These are phyloP conservation scores for Rhizomucor miehei DNA, from an alignment of 371 early-diverging fungal species.

Conservation along the genomic window DNA sequence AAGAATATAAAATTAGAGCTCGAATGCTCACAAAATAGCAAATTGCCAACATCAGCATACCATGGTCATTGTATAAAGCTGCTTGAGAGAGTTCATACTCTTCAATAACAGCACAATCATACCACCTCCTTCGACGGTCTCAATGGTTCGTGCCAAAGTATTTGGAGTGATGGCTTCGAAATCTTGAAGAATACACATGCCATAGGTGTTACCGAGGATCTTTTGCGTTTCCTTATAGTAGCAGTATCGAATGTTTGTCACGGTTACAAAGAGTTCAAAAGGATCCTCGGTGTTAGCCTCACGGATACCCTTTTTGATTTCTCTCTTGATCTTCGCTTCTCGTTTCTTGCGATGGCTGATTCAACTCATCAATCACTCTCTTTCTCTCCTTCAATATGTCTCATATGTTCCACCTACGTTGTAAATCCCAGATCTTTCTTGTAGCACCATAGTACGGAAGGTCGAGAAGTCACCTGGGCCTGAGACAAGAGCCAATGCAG, in stretches of 20 bases:
- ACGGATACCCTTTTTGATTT: conserved; percentile 85
- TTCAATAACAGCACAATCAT: conserved; percentile 92
- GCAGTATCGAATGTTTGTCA: conserved; percentile 94
- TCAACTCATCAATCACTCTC: no score
- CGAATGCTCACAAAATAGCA: background rate
- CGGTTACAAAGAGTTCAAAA: conserved; percentile 93
- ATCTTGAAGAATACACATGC: conserved; percentile 99
- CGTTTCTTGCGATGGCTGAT: conserved; percentile 92
- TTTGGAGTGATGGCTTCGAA: conserved; percentile 99
- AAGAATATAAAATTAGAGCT: background rate
- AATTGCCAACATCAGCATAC: conserved; percentile 30
- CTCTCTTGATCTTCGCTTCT: conserved; percentile 89
- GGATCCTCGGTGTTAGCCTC: conserved; percentile 94
- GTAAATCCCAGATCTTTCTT: conserved; percentile 97
- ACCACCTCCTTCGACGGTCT: conserved; percentile 99
- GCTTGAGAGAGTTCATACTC: conserved; percentile 93
- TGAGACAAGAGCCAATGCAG: conserved; percentile 96
- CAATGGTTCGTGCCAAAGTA: conserved; percentile 94
- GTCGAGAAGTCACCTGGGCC: conserved; percentile 85
- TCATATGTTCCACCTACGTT: conserved; percentile 44
- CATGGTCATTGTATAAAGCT: conserved; percentile 98
- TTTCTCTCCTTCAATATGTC: no score
- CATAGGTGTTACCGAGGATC: conserved; percentile 98
- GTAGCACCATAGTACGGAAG: conserved; percentile 98
- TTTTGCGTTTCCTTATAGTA: conserved; percentile 99